phyloP scores from a whole-genome alignment of 2,329 filamentous ascomycete species.

The Tolypocladium sp. region DNA sequence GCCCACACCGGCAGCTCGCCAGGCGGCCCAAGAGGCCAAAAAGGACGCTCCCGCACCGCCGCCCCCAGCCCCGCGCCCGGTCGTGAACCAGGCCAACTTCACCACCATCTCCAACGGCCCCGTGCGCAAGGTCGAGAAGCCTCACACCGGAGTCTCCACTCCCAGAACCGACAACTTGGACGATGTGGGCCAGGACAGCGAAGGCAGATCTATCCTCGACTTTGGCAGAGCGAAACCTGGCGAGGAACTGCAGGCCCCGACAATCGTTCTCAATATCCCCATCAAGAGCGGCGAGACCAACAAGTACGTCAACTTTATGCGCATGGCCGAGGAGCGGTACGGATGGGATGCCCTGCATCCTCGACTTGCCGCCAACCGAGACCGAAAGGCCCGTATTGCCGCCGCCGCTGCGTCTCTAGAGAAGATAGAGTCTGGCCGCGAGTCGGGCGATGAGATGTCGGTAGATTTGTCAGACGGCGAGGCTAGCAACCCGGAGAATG shows the following conservation, averaged over 20 bases:
- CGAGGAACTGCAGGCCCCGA: slow-evolving; percentile 55
- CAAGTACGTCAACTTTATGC: slow-evolving; percentile 91
- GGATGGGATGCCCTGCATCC: slow-evolving; percentile 92
- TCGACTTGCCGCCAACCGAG: slow-evolving; percentile 77
- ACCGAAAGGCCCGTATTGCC: slow-evolving; percentile 79
- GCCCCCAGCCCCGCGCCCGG: slow-evolving; percentile 17
- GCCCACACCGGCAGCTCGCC: slow-evolving; percentile 22
- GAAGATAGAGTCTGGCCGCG: slow-evolving; percentile 57
- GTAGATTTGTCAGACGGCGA: slow-evolving; percentile 66
- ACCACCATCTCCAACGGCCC: slow-evolving; percentile 30
- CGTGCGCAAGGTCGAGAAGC: slow-evolving; percentile 36
- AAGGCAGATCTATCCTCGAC: slow-evolving; percentile 50
- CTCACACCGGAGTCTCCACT: slow-evolving; percentile 28
- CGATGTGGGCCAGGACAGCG: slow-evolving; percentile 29
- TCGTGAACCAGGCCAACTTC: slow-evolving; percentile 29
- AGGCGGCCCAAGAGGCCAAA: slow-evolving; percentile 23
- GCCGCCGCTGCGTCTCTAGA: slow-evolving; percentile 82
- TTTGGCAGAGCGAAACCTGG: slow-evolving; percentile 51
- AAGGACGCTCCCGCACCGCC: slow-evolving; percentile 27
- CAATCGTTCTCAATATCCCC: slow-evolving; percentile 75
- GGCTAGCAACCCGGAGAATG: slow-evolving; percentile 85
- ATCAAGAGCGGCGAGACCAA: slow-evolving; percentile 69
- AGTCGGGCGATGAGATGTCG: slow-evolving; percentile 76
- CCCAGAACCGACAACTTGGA: slow-evolving; percentile 42
- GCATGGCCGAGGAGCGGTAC: slow-evolving; percentile 86